Conservation (phyloP, 2,329 filamentous ascomycete species). For the Botrytis sinoallii region DNA sequence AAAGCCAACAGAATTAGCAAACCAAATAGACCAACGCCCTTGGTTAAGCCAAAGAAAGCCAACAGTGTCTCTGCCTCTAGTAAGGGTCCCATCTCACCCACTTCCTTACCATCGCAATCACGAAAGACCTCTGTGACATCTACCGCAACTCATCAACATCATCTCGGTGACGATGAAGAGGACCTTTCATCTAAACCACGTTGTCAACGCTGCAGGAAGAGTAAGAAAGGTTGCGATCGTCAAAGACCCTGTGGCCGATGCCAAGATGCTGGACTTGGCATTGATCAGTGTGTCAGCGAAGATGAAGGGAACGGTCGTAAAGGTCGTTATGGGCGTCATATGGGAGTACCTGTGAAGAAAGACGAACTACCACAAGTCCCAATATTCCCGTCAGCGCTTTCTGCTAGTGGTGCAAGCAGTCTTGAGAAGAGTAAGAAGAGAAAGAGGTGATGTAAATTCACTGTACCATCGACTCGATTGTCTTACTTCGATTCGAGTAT, state of each 20-base stretch:
- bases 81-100: constrained; percentile 56
- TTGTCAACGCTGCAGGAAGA: constrained; percentile 97
- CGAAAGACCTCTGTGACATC: constrained; percentile 75
- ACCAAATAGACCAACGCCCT: constrained; percentile 36
- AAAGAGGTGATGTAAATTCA: constrained; percentile 50
- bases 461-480: background rate
- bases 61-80: constrained; percentile 34
- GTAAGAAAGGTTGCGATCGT: constrained; percentile 97
- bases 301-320: constrained; percentile 97
- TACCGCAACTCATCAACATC: constrained; percentile 59
- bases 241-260: constrained; percentile 93
- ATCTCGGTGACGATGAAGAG: constrained; percentile 70
- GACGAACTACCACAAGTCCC: constrained; percentile 46
- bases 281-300: constrained; percentile 94
- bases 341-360: constrained; percentile 63
- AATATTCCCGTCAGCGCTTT: constrained; percentile 34
- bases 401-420: constrained; percentile 37
- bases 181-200: constrained; percentile 93
- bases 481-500: background rate
- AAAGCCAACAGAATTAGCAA: constrained; percentile 48
- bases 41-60: constrained; percentile 51
- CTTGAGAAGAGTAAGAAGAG: constrained; percentile 66
- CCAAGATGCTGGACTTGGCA: constrained; percentile 89
- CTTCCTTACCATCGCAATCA: constrained; percentile 65
- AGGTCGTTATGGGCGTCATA: constrained; percentile 77